Percentiles rank a stretch among this genome's conserved stretches.
Evolutionary conservation across 2,329 filamentous ascomycete species (phyloP).

Genomic region (Juglanconis sp.): DNA sequence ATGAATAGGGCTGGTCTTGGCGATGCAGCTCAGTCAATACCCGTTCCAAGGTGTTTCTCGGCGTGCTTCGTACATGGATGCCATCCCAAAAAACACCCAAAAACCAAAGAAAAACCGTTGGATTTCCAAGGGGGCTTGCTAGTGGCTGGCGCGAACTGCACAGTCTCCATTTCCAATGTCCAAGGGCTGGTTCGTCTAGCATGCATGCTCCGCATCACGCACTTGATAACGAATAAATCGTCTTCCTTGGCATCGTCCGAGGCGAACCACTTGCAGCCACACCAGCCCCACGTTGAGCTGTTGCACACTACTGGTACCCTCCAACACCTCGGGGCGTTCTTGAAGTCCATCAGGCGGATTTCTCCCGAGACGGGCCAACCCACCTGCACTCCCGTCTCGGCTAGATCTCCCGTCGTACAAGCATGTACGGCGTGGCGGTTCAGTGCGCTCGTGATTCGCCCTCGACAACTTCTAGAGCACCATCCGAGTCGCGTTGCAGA

Average conservation of each 20-base stretch:
- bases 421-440: no score
- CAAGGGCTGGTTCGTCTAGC: no score
- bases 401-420: constrained; percentile 1
- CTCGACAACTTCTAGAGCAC: background rate
- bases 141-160: no score
- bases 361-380: background rate
- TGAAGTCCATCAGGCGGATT: background rate
- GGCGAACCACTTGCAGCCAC: background rate
- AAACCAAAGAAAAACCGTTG: no score
- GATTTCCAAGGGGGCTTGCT: no score
- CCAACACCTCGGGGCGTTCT: background rate
- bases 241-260: background rate
- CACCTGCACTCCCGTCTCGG: constrained; percentile 1
- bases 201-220: background rate
- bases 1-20: background rate
- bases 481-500: background rate
- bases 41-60: no score
- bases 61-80: no score
- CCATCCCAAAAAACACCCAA: no score
- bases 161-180: no score
- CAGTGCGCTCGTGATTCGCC: constrained; percentile 2
- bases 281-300: background rate
- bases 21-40: background rate
- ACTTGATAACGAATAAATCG: constrained; percentile 5
- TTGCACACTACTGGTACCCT: background rate